Evolutionary conservation across 2,329 filamentous ascomycete genomes (phyloP), one percentile per base, ranked within the genome.

Genomic region (Coleophoma eucalyptorum): DNA sequence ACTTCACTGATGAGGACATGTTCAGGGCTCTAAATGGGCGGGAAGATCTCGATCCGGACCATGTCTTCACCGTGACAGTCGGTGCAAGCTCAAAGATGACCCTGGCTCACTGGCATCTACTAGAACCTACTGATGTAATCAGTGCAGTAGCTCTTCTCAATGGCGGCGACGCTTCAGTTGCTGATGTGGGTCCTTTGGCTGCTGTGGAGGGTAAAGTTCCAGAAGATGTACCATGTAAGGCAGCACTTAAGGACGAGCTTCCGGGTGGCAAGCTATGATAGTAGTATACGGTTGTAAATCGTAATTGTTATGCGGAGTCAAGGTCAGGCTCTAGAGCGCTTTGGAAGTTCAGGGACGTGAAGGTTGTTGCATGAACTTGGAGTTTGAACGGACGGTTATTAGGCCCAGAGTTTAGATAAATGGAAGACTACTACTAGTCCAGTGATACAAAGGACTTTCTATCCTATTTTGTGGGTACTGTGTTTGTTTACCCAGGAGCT

Each of bases 1-100:
- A 99, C 65, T 95, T 94, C 61, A 99, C 94, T 5, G 94, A 99
- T 66, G 94, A 99, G 78, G 93, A 96, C 86, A 85, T 86, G 83
- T 97, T 97, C 81, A 88, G 90, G 50, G 86, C 90, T 13, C 78
- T 97, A 42, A 84, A 84, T 61, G 77, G 75, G 2, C 77, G 73
- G 67, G 79, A 48, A 70, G 75, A 55, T 77, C 78, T 63, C 65
- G 79, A 67, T 65, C 71, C 70, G 66, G 73, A 90, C 34, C 82
- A 91, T 63, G 82, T 96, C 55, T 97, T 95, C 71, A 90, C 90
- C 2, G 90, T 96, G 41, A 96, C 91, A 0, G 90, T 97, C 3
- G 94, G 94, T 3, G 87, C 91, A 5, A 94, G 88, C 69, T 92
- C 87, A 50, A 97, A 97, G 76, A 86, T 91, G 63, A 97, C 94